Base-by-base conservation (phyloP, 768 basidiomycete genomes). In the Cantharellus cinnabarinus region DNA sequence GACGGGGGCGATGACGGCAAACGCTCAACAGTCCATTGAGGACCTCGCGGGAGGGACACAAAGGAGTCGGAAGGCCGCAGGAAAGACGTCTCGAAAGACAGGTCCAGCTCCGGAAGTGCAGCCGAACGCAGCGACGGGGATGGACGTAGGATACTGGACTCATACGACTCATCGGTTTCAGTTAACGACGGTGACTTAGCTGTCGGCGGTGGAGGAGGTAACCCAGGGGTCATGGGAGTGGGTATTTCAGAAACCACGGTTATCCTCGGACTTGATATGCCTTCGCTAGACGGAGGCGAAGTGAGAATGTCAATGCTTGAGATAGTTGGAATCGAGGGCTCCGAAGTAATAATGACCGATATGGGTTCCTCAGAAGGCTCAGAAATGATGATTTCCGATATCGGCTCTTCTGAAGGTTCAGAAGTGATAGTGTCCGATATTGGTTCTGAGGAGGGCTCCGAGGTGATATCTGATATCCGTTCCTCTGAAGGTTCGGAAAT, bases 61-160 rank as follows among this genome's bases (percentile, higher is more conserved):
- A 68, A 65, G 10, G 67, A 48, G 14, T 63, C 50, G 41, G 57
- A 60, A 4, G 85, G 83, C 38, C 82, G 72, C 65, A 87, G 71
- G 67, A 83, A 74, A 0, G 85, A 86, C 0, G 85, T 85, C 60
- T 88, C 86, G 60, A 80, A 82, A 0, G 84, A 86, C 0, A 65
- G 70, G 62, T 88, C 86, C 4, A 64, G 67, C 50, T 89, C 85
- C 1, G 76, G 78, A 50, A 86, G 67, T 0, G 71, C 70, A 3
- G 70, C 62, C 3, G 74, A 73, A 52, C 70, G 74, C 3, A 63
- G 2, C 78, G 71, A 29, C 15, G 82, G 83, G 2, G 87, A 86
- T 0, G 85, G 80, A 3, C 71, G 73, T 34, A 89, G 71, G n/a
- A 83, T 70, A 0, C 84, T 83, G 0, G 87, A 87, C 29, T 88